phyloP scores from a whole-genome alignment of 495 filamentous ascomycete genomes.

The Trypethelium eluteriae region DNA sequence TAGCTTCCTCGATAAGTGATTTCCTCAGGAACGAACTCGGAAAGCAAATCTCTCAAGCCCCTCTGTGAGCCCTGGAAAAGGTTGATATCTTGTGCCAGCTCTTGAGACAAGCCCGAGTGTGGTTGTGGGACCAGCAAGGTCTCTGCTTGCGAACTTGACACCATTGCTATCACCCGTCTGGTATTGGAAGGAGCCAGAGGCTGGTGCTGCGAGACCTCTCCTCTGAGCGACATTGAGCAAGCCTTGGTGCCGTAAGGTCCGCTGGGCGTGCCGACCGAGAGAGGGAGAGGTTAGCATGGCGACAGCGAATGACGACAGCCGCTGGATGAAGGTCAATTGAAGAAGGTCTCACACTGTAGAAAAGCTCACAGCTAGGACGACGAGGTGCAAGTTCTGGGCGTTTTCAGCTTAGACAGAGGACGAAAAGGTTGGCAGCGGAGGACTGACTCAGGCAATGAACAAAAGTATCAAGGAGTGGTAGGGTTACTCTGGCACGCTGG shows the following conservation, averaged over 20 bases:
- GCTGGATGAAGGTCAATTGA: conserved; percentile 36
- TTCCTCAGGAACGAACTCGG: conserved; percentile 57
- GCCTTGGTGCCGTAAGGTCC: conserved; percentile 61
- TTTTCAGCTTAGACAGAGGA: neutral
- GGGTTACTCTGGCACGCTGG: no score
- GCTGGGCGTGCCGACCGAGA: conserved; percentile 67
- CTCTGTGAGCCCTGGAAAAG: conserved; percentile 78
- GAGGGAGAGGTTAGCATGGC: conserved; percentile 81
- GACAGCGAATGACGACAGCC: conserved; percentile 1
- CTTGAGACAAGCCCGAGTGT: conserved; percentile 85
- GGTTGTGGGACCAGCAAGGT: conserved; percentile 78
- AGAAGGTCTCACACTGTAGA: neutral
- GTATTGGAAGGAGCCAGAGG: conserved; percentile 76
- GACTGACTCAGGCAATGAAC: conserved; percentile 17
- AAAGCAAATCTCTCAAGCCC: conserved; percentile 90
- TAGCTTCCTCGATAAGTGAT: neutral
- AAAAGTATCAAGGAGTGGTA: no score
- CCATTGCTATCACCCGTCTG: conserved; percentile 75
- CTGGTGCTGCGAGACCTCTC: conserved; percentile 73
- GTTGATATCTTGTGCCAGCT: conserved; percentile 86
- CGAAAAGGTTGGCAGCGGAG: conserved; percentile 32
- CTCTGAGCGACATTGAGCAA: conserved; percentile 51
- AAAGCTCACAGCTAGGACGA: no score
- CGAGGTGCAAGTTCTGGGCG: neutral
- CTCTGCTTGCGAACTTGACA: conserved; percentile 83